Evolutionary conservation across 2,329 filamentous ascomycete genomes (phyloP).

Genomic region (Fusarium decemcellulare): DNA sequence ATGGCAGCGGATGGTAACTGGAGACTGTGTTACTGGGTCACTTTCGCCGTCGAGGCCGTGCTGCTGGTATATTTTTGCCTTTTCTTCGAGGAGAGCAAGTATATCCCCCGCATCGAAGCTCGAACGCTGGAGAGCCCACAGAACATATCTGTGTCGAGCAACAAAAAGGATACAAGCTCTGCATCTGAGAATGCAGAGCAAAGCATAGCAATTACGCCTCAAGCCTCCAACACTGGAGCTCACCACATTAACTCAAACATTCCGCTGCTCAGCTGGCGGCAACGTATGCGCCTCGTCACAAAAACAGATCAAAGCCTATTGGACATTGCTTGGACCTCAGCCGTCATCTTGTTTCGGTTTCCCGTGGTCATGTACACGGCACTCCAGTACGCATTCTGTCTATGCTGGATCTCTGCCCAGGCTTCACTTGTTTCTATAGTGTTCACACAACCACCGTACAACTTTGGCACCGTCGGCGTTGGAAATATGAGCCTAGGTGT

Average conservation of each 20-base stretch:
- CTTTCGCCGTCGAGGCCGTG: constrained; percentile 30
- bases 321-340: constrained; percentile 8
- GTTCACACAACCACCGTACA: constrained; percentile 50
- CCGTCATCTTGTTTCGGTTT: constrained; percentile 39
- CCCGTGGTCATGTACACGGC: constrained; percentile 55
- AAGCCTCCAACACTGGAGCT: background rate
- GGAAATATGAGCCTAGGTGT: constrained; percentile 43
- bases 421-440: constrained; percentile 49
- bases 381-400: constrained; percentile 52
- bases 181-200: background rate
- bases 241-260: constrained; percentile 5
- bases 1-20: constrained; percentile 43
- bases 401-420: constrained; percentile 53
- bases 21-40: constrained; percentile 46
- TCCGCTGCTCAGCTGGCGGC: constrained; percentile 17
- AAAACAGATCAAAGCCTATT: constrained; percentile 31
- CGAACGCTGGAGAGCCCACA: background rate
- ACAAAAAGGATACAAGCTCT: constrained; percentile 11
- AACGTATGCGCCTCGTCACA: constrained; percentile 28
- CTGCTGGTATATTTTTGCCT: constrained; percentile 33
- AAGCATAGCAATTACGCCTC: background rate
- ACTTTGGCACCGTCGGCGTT: constrained; percentile 38
- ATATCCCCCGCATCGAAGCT: constrained; percentile 37
- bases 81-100: constrained; percentile 47
- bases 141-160: background rate